Base-by-base conservation (phyloP, 257 asterid species). In the Solanum sparsipilum region DNA sequence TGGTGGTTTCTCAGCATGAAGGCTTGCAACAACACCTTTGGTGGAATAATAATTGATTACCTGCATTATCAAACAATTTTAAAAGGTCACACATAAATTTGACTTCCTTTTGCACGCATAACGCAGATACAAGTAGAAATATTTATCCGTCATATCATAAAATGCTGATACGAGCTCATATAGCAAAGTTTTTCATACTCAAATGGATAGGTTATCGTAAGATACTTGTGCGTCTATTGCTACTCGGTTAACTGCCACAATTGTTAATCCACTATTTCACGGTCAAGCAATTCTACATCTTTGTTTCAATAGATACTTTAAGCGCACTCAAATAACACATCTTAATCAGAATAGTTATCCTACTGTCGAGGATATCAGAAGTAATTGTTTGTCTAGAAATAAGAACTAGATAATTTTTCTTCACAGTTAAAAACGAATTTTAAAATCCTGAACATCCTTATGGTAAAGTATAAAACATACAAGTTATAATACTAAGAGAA, bases 1-100 rank as follows among this genome's bases (percentile, higher is more conserved):
- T 15, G 95, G 97, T 36, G 93, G 91, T 91, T 93, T 95, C 88
- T 95, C 98, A 15, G 97, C 97, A 4, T 93, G 95, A 82, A 95
- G 96, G 90, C 92, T 92, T 4, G 94, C 95, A 86, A 92, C 94
- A 12, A 90, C 58, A 48, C 96, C 95, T 91, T 92, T 94, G 87
- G 86, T 93, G 35, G 84, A 90, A 79, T 94, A 94, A 89, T 94
- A 94, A 67, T 91, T 94, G 58, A 94, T 91, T 12, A 94, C 97
- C 98, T 96, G 95, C 75, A 88, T 27, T 68, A 44, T 76, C 48
- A 31, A 71, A 41, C 83, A 38, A 38, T 38, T 75, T 6, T 10
- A 13, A 25, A 41, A 25, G 21, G 56, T 18, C 56, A 75, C 3
- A 2, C 21, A 41, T 7, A 41, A 76, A 76, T 23, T 39, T 13